Base-by-base conservation (phyloP, 1,284 basidiomycete genomes). In the Takashimella tepidaria region DNA sequence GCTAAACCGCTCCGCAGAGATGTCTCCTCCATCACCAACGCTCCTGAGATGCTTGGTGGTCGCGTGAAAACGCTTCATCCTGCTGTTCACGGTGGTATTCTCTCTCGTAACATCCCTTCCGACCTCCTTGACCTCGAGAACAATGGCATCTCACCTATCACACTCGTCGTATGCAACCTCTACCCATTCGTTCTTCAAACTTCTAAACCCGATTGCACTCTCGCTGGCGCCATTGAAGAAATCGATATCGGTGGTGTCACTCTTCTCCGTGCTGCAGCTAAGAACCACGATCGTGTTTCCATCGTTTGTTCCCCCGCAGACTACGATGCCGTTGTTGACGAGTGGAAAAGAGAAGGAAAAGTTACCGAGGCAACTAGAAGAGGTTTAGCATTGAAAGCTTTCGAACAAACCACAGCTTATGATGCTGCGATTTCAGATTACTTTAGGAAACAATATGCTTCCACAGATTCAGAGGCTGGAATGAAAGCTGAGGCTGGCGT, bases 51-150 rank as follows among this genome's bases (percentile, higher is more conserved):
- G 92, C 83, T 99, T 13, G 93, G 95, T 52, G 96, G 96, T 43
- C 83, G 96, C 59, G 96, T 98, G 61, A 98, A 99, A 80, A 99
- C 96, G 4, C 83, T 99, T n/a, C 96, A 99, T 72, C 96, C 96
- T 49, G 93, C 89, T 20, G 91, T 99, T 22, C 96, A 99, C 73
- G 96, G 96, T 70, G 96, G 92, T 49, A 97, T 97, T 62, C 83
- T 97, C 47, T 89, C 92, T 5, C 85, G 92, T 23, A 82, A 85
- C 51, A 92, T 91, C 62, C 82, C 87, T 4, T 89, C 89, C 8
- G 92, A 97, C 77, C 82, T 89, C 62, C 79, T 81, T 52, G 93
- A 97, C 74, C 82, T 97, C 53, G 77, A 81, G 31, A 79, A 84
- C 13, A 90, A 93, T 69, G 80, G 80, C 54, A 96, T 97, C 74